Base-by-base conservation (phyloP, 495 filamentous ascomycete genomes). In the Arthonia radiata region DNA sequence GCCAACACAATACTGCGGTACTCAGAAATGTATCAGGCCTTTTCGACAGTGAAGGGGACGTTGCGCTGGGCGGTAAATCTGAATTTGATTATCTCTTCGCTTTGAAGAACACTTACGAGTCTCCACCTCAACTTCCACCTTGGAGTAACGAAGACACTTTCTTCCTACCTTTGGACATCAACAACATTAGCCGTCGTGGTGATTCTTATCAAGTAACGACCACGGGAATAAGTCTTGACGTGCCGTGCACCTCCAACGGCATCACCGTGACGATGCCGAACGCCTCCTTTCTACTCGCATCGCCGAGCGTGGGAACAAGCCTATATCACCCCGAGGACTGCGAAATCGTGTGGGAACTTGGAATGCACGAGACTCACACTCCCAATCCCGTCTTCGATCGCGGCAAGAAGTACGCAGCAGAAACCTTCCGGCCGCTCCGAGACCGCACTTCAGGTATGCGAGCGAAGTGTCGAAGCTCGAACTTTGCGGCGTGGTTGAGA, bases 161-260 rank as follows among this genome's bases (percentile, higher is more conserved):
- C 7, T 59, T 49, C 18, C 15, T 49, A 0, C 53, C 54, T 2
- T 48, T 55, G 12, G 16, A 25, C 5, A 6, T 41, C 10, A 32
- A 24, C 17, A 29, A 6, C 13, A 22, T 16, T 2, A 8, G 7
- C 1, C 23, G 12, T 13, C 3, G 13, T 12, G 8, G 22, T 3
- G 12, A 28, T 5, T 13, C 15, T 2, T 38, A 36, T 17, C 5
- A 18, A 4, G 33, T 31, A 3, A 13, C 9, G 14, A 47, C 41
- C 7, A 32, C 23, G 15, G 46, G 44, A 0, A 38, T 44, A 24
- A 41, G 40, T 3, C 17, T 38, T 5, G 17, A 38, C 17, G 17
- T 34, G 1, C 24, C 21, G 13, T 44, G 41, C 27, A 21, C 17
- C 12, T n/a, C n/a, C n/a, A n/a, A n/a, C n/a, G n/a, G n/a, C n/a